Conservation (phyloP, 1,284 basidiomycete genomes). For the Tilletia indica region DNA sequence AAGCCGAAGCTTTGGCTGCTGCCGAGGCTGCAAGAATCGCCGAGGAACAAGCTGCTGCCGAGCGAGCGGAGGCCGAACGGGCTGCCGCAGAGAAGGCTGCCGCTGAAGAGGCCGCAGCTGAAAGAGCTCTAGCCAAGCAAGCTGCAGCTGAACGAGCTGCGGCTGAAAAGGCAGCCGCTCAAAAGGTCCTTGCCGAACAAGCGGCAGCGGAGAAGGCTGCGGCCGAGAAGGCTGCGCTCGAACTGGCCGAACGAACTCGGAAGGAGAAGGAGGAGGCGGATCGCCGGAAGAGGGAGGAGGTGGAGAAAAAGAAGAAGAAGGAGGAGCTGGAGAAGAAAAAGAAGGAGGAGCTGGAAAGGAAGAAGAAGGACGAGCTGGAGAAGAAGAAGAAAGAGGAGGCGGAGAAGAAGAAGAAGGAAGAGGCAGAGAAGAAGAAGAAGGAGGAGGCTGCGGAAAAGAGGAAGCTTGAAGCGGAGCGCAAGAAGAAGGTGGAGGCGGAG, state of each 20-base stretch:
- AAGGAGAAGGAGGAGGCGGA: conserved; percentile 8
- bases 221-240: neutral
- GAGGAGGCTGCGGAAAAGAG: neutral
- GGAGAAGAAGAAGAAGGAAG: conserved; percentile 11
- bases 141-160: neutral
- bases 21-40: neutral
- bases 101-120: neutral
- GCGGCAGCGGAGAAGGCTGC: neutral
- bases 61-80: neutral
- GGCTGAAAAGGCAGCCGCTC: conserved; percentile 3
- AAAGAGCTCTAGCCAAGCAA: neutral
- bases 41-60: neutral
- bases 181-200: neutral
- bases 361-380: conserved; percentile 2
- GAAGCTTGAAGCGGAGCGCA: neutral
- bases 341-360: neutral
- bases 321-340: conserved; percentile 8
- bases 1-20: neutral
- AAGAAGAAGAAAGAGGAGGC: conserved; percentile 8
- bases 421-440: conserved; percentile 1
- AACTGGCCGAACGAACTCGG: neutral
- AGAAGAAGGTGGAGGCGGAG: neutral
- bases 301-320: conserved; percentile 7
- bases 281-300: neutral
- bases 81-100: conserved; percentile 6